phyloP scores from a whole-genome alignment of 2,329 filamentous ascomycete species.

The Trichoderma sp. region DNA sequence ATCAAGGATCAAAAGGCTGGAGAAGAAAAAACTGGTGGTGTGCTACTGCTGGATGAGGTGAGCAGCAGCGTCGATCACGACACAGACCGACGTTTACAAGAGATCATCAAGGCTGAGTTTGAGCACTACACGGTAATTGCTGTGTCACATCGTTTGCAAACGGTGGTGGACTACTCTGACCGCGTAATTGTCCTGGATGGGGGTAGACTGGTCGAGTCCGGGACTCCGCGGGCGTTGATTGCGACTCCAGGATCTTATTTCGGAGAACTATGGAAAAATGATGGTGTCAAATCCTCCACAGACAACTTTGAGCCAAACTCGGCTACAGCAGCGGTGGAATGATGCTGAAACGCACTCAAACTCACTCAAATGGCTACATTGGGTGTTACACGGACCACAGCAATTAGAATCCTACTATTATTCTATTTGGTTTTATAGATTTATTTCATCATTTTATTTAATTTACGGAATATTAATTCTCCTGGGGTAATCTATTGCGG shows the following conservation, averaged over 20 bases:
- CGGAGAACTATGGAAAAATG: constrained; percentile 6
- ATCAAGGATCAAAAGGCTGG: background rate
- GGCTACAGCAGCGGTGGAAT: too few relatives aligned
- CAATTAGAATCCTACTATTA: too few relatives aligned
- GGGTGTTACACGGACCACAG: too few relatives aligned
- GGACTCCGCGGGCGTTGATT: constrained; percentile 28
- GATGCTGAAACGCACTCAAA: too few relatives aligned
- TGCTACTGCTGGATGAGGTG: constrained; percentile 49
- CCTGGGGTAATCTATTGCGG: too few relatives aligned
- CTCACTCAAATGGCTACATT: too few relatives aligned
- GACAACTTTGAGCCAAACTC: background rate
- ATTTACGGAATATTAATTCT: too few relatives aligned
- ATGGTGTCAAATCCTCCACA: background rate
- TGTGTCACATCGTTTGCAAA: constrained; percentile 50
- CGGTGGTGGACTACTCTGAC: constrained; percentile 54
- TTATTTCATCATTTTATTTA: too few relatives aligned
- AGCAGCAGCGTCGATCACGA: constrained; percentile 45
- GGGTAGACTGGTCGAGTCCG: constrained; percentile 48
- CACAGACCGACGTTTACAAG: constrained; percentile 46
- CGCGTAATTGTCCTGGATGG: constrained; percentile 53
- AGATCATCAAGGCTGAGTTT: constrained; percentile 46
- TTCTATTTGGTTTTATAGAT: too few relatives aligned
- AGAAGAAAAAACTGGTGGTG: background rate
- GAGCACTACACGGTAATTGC: constrained; percentile 55
- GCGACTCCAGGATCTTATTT: constrained; percentile 9